Base-by-base conservation (phyloP, 2,329 filamentous ascomycete genomes). In the Conoideocrella luteorostrata region DNA sequence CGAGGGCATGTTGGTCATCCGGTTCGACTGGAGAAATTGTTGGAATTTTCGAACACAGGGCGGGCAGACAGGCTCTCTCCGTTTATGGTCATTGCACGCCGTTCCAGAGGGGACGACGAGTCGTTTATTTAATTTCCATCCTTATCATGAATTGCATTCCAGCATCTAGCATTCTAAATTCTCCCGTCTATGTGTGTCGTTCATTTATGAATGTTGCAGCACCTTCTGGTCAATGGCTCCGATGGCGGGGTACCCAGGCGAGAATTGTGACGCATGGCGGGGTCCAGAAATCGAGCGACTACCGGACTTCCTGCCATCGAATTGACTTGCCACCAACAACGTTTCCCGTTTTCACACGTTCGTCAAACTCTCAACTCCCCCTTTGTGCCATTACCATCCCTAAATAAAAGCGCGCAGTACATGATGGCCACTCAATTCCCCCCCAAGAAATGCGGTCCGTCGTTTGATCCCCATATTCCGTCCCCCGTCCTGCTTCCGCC, bases 381-480 rank as follows among this genome's bases (percentile, higher is more conserved):
- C 28, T 32, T 17, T 32, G 7, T 13, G 18, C 20, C 2, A n/a
- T 17, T n/a, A 7, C 18, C 5, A 15, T 12, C 39, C n/a, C 20
- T 37, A 9, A 29, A 40, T 24, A 24, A 4, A 22, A 15, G 18
- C 21, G 15, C n/a, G 28, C 4, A 10, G 7, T 18, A 10, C 44
- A 43, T 17, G 9, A 64, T 64, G 60, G 50, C 55, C n/a, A 50
- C 66, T 51, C 65, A 70, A 64, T 74, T 75, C 50, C 72, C 75
- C 38, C 65, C 67, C 47, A 80, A 78, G 69, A 80, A 78, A 63
- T 77, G 74, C 67, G 75, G 74, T 77, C 69, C 46, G 72, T 61
- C 39, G 24, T n/a, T n/a, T n/a, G n/a, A n/a, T n/a, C n/a, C n/a
- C n/a, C n/a, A n/a, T n/a, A n/a, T n/a, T n/a, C n/a, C n/a, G n/a